A percentile compares a stretch with the other conserved stretches of the same genome.
These are phyloP conservation scores for Eucalyptus pauciflora DNA, from an alignment of 345 rosid species.

Conservation along the genomic window DNA sequence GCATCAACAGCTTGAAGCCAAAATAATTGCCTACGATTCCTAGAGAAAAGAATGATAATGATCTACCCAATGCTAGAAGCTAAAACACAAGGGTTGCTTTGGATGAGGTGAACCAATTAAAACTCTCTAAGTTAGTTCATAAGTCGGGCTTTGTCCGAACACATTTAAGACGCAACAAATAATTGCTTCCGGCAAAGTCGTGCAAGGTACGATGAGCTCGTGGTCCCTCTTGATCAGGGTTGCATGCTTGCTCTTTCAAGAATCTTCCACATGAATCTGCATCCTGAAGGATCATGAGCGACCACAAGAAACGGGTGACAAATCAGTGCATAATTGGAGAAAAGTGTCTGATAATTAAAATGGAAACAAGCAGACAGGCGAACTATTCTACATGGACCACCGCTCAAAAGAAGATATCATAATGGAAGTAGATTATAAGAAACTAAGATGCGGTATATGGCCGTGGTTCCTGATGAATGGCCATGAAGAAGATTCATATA, in stretches of 20 bases:
- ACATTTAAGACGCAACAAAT: constrained; percentile 53
- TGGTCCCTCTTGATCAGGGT: constrained; percentile 24
- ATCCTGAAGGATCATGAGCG: constrained; percentile 29
- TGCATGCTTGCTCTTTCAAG: constrained; percentile 33
- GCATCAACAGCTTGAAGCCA: background rate
- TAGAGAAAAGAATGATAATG: background rate
- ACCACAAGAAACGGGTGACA: background rate
- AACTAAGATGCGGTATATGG: background rate
- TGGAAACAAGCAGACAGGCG: background rate
- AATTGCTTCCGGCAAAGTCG: constrained; percentile 86
- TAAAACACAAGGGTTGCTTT: background rate
- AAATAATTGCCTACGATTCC: background rate
- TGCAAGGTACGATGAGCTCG: constrained; percentile 53
- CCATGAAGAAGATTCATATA: background rate
- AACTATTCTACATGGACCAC: background rate
- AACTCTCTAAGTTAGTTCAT: background rate
- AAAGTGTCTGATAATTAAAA: background rate
- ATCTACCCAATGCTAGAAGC: background rate
- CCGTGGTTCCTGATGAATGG: background rate
- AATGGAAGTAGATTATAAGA: background rate
- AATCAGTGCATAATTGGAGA: background rate
- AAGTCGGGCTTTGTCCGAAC: constrained; percentile 31
- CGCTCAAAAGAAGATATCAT: background rate
- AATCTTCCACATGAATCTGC: constrained; percentile 41
- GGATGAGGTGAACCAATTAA: background rate